Percentiles rank a stretch among this genome's conserved stretches.
Conservation (phyloP, 2,329 filamentous ascomycete genomes). For the Pseudocercospora fijiensis region DNA sequence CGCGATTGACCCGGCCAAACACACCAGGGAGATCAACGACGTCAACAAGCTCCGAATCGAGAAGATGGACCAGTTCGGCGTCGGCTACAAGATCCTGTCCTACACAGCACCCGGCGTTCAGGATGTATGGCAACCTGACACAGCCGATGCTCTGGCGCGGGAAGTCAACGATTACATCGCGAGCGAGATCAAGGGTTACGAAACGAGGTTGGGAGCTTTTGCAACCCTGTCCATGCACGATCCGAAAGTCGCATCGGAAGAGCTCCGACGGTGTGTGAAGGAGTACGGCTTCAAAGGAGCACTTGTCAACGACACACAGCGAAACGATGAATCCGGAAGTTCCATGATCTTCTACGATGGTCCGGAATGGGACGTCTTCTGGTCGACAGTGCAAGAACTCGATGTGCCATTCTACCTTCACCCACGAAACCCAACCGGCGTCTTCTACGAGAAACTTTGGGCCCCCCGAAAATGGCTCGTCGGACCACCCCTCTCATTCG, state of each 20-base stretch:
- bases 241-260: slow-evolving; percentile 51
- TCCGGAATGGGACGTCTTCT: slow-evolving; percentile 62
- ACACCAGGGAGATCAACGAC: slow-evolving; percentile 56
- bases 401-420: slow-evolving; percentile 66
- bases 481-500: slow-evolving; percentile 60
- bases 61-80: slow-evolving; percentile 47
- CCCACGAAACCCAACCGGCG: slow-evolving; percentile 51
- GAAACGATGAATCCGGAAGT: slow-evolving; percentile 58
- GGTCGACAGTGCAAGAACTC: slow-evolving; percentile 57
- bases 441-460: slow-evolving; percentile 59
- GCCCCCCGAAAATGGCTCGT: slow-evolving; percentile 60
- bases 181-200: slow-evolving; percentile 43
- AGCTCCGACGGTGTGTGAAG: slow-evolving; percentile 55
- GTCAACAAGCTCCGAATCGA: slow-evolving; percentile 46
- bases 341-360: slow-evolving; percentile 65
- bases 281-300: slow-evolving; percentile 44
- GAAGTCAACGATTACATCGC: slow-evolving; percentile 52
- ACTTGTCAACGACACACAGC: slow-evolving; percentile 47
- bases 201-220: slow-evolving; percentile 48
- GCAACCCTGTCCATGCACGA: slow-evolving; percentile 51
- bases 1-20: slow-evolving; percentile 58
- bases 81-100: slow-evolving; percentile 51
- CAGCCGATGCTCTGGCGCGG: slow-evolving; percentile 46
- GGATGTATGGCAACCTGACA: slow-evolving; percentile 47
- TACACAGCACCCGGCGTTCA: slow-evolving; percentile 53